These are phyloP conservation scores for Linum usitatissimum DNA, from an alignment of 345 rosid species.

Conservation along the genomic window DNA sequence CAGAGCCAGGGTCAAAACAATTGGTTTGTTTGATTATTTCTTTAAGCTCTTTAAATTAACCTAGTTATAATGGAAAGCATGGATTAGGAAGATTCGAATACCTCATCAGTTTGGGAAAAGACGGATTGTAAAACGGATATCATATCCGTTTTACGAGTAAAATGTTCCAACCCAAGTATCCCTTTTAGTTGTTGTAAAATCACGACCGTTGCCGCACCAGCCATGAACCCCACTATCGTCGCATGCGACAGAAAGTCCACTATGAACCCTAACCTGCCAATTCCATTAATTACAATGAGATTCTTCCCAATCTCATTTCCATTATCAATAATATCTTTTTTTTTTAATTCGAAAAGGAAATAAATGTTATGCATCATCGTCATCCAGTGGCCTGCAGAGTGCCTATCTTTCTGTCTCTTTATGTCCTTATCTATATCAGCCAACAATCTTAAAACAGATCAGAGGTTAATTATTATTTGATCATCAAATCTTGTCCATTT, in stretches of 20 bases:
- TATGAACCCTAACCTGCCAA: slow-evolving; percentile 66
- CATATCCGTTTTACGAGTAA: slow-evolving; percentile 74
- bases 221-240: slow-evolving; percentile 96
- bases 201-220: slow-evolving; percentile 97
- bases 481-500: no score
- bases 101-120: slow-evolving; percentile 66
- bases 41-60: no score
- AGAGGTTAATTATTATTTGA: no score
- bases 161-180: slow-evolving; percentile 64
- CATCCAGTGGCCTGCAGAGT: no score
- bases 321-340: no score
- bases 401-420: no score
- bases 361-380: no score
- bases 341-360: no score
- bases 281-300: neutral
- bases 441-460: no score
- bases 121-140: slow-evolving; percentile 75
- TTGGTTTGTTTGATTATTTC: neutral
- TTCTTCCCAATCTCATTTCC: no score
- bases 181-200: slow-evolving; percentile 91
- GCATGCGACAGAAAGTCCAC: slow-evolving; percentile 97
- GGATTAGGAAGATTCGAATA: slow-evolving; percentile 4
- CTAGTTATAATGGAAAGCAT: no score
- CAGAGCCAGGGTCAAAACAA: neutral
- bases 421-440: no score